phyloP scores from a whole-genome alignment of 1,284 basidiomycete species.

The Cystodermella granulosa region DNA sequence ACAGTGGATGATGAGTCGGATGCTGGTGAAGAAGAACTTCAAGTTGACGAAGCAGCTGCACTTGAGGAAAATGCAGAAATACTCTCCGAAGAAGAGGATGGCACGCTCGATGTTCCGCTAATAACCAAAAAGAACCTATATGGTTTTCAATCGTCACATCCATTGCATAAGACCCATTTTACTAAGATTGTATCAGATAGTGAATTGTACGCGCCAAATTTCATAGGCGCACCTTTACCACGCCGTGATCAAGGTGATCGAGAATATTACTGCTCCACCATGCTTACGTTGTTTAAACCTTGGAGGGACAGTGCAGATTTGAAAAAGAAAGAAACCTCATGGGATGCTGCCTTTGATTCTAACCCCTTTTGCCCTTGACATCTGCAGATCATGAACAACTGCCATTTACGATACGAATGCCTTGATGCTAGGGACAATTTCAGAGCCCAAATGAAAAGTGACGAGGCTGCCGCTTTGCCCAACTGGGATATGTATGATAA shows the following conservation, averaged over 20 bases:
- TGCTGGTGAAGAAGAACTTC: slow-evolving; percentile 28
- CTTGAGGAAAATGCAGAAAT: too few species aligned
- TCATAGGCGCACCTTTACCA: slow-evolving; percentile 19
- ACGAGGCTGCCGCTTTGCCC: slow-evolving; percentile 1
- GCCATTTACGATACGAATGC: slow-evolving; percentile 24
- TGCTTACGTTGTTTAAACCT: slow-evolving; percentile 28
- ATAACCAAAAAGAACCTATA: background rate
- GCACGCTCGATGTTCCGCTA: too few species aligned
- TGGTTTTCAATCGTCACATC: slow-evolving; percentile 12
- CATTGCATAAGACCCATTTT: slow-evolving; percentile 11
- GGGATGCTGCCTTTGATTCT: slow-evolving; percentile 19
- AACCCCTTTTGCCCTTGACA: slow-evolving; percentile 14
- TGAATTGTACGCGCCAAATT: slow-evolving; percentile 13
- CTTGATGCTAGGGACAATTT: slow-evolving; percentile 26
- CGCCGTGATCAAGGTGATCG: slow-evolving; percentile 20
- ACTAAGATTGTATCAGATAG: slow-evolving; percentile 1
- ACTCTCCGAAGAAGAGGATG: too few species aligned
- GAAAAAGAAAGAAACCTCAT: slow-evolving; percentile 12
- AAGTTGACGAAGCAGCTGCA: too few species aligned
- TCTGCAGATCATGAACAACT: slow-evolving; percentile 19
- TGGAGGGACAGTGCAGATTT: slow-evolving; percentile 17
- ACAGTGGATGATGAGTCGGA: background rate
- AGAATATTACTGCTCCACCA: slow-evolving; percentile 26
- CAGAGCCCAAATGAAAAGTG: slow-evolving; percentile 7
- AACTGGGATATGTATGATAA: background rate